These are phyloP conservation scores for Pinus taeda DNA, from an alignment of 75 land plant genomes.

Conservation along the genomic window DNA sequence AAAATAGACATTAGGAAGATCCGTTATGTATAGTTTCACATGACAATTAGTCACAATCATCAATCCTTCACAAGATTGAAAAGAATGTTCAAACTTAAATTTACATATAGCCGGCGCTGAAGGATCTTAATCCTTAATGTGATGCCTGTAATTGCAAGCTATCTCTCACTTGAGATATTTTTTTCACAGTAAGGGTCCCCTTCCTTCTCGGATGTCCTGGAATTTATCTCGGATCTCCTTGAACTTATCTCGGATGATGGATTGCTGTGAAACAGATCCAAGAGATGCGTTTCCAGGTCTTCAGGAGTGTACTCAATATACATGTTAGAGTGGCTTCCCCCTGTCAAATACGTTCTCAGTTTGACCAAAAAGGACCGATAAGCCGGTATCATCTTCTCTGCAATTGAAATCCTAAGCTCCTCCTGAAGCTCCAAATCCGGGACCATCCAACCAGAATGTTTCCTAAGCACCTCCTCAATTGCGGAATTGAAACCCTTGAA, in stretches of 20 bases:
- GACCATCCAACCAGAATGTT: conserved; percentile 64
- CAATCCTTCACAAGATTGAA: too few species aligned
- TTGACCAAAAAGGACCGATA: conserved; percentile 66
- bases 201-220: too few species aligned
- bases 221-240: background rate
- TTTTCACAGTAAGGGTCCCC: too few species aligned
- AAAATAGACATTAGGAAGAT: too few species aligned
- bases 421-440: conserved; percentile 56
- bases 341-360: conserved; percentile 19
- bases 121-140: too few species aligned
- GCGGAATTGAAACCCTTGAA: conserved; percentile 54
- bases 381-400: conserved; percentile 70
- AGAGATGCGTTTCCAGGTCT: conserved; percentile 51
- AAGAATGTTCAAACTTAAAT: too few species aligned
- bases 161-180: too few species aligned
- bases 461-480: conserved; percentile 68
- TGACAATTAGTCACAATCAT: too few species aligned
- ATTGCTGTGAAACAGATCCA: conserved; percentile 69
- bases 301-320: conserved; percentile 69
- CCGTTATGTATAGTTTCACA: too few species aligned
- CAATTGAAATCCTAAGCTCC: conserved; percentile 63
- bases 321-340: conserved; percentile 39
- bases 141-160: too few species aligned
- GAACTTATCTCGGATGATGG: conserved; percentile 16
- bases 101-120: too few species aligned